A percentile compares a stretch with the other conserved stretches of the same genome.
Evolutionary conservation across 768 basidiomycete genomes (phyloP).

Genomic region (Podaxis carcinomalis): DNA sequence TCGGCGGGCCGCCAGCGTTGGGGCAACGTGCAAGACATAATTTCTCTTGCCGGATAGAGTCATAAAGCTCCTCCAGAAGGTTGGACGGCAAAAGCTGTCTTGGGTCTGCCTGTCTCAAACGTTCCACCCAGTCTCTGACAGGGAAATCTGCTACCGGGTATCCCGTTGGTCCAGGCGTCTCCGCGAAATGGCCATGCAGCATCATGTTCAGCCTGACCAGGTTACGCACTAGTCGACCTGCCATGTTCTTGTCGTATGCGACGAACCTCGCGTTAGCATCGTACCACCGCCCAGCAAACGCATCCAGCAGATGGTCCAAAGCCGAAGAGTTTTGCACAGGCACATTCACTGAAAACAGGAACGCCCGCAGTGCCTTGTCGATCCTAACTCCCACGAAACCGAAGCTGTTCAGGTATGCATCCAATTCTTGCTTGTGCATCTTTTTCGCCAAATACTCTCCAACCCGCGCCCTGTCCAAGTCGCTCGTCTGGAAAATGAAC

Average conservation of each 20-base stretch:
- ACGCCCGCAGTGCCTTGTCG: constrained; percentile 86
- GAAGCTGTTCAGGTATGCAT: constrained; percentile 84
- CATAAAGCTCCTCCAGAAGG: constrained; percentile 72
- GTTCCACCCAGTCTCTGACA: constrained; percentile 75
- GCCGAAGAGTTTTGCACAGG: constrained; percentile 34
- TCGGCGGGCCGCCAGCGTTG: constrained; percentile 34
- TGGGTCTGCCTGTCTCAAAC: constrained; percentile 77
- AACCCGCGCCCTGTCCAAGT: constrained; percentile 77
- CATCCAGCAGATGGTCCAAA: constrained; percentile 72
- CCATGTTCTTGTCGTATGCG: constrained; percentile 79
- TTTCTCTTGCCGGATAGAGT: constrained; percentile 67
- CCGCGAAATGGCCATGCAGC: constrained; percentile 70
- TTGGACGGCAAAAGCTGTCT: constrained; percentile 70
- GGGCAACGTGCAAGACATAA: constrained; percentile 65
- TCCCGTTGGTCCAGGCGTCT: constrained; percentile 52
- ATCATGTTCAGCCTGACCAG: constrained; percentile 88
- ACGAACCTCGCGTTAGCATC: constrained; percentile 79
- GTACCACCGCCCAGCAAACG: constrained; percentile 87
- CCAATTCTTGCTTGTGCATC: constrained; percentile 70
- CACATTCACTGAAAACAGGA: constrained; percentile 72
- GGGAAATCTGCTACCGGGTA: constrained; percentile 58
- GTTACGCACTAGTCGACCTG: constrained; percentile 70
- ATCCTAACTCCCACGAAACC: constrained; percentile 79
- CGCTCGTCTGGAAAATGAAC: constrained; percentile 74
- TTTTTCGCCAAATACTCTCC: constrained; percentile 81